phyloP scores from a whole-genome alignment of 345 rosid genomes.

The Diplotaxis tenuifolia region DNA sequence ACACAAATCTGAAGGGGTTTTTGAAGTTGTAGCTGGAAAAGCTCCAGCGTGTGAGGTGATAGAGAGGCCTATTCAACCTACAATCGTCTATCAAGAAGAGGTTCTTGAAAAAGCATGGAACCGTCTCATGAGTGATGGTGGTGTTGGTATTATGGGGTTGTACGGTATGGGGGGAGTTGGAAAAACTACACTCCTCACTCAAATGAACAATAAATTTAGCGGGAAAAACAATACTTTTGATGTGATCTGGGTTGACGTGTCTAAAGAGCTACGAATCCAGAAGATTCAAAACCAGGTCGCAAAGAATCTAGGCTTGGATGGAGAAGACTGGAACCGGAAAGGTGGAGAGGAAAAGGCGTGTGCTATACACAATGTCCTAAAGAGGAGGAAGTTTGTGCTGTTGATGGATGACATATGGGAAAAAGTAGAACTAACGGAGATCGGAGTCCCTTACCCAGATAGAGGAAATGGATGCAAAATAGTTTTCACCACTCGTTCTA shows the following conservation, averaged over 20 bases:
- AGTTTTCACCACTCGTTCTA: no score
- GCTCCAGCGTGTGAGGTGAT: background rate
- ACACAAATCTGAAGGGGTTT: background rate
- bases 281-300: constrained; percentile 23
- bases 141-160: constrained; percentile 14
- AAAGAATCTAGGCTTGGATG: background rate
- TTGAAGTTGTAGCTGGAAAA: constrained; percentile 5
- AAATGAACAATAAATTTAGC: constrained; percentile 16
- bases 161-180: no score
- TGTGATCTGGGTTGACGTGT: constrained; percentile 12
- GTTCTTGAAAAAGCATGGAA: constrained; percentile 12
- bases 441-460: constrained; percentile 9
- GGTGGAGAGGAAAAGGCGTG: background rate
- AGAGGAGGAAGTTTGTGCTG: no score
- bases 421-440: background rate
- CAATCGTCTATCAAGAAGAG: background rate
- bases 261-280: background rate
- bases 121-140: background rate
- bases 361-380: background rate
- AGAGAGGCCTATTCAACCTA: background rate
- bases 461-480: background rate
- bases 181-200: constrained; percentile 35
- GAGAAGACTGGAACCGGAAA: background rate
- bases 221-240: background rate
- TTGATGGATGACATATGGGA: constrained; percentile 28